Percentiles rank a stretch among this genome's conserved stretches.
Evolutionary conservation across 306 rosid species (phyloP).

Genomic region (Casuarina cunninghamiana): DNA sequence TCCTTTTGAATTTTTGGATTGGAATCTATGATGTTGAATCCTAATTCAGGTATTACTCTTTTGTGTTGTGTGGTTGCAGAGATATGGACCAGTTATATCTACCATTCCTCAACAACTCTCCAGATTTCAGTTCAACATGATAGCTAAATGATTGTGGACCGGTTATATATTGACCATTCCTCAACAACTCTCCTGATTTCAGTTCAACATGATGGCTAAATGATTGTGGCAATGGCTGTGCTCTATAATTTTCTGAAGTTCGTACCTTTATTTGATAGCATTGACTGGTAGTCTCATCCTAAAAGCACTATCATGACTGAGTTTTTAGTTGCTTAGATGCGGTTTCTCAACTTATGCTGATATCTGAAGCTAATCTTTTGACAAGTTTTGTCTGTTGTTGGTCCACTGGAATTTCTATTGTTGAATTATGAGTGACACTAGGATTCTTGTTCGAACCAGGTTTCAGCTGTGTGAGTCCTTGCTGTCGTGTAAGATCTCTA

Average conservation of each 20-base stretch:
- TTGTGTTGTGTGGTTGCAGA: conserved; percentile 48
- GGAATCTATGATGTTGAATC: not conserved
- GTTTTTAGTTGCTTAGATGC: conserved; percentile 27
- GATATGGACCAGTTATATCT: conserved; percentile 97
- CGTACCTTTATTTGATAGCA: conserved; percentile 11
- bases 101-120: conserved; percentile 98
- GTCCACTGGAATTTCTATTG: conserved; percentile 6
- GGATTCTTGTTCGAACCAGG: conserved; percentile 10
- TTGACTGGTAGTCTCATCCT: conserved; percentile 18
- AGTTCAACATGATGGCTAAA: conserved; percentile 94
- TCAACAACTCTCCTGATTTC: conserved; percentile 96
- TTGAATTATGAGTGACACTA: conserved; percentile 7
- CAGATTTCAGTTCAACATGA: conserved; percentile 98
- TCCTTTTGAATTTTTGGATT: not conserved
- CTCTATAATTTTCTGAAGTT: not conserved
- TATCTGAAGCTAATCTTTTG: conserved; percentile 13
- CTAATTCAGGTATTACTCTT: not conserved
- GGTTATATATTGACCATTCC: conserved; percentile 81
- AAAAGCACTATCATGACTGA: conserved; percentile 18
- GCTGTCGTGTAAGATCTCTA: not conserved
- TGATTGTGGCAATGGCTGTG: conserved; percentile 27
- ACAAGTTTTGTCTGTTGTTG: conserved; percentile 7
- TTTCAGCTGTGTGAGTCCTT: conserved; percentile 3
- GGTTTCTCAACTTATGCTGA: conserved; percentile 19
- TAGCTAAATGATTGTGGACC: conserved; percentile 53